These are phyloP conservation scores for Trichoderma breve DNA, from an alignment of 2,329 filamentous ascomycete species.

Conservation along the genomic window DNA sequence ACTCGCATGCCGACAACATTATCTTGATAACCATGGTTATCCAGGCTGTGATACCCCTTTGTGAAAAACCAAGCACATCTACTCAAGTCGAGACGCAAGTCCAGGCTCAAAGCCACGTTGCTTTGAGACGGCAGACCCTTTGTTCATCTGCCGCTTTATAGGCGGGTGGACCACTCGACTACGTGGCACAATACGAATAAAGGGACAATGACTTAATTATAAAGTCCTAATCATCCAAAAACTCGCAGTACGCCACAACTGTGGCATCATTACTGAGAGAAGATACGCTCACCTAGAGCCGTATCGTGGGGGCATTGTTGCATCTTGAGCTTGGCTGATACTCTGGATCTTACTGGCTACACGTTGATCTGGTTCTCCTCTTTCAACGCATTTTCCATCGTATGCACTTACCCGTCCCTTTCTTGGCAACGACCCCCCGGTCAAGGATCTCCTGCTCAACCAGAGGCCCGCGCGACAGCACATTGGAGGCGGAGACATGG, in stretches of 20 bases:
- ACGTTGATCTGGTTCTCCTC: background rate
- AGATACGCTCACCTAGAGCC: background rate
- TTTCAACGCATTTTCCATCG: slow-evolving; percentile 20
- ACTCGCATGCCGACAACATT: slow-evolving; percentile 14
- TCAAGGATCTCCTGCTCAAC: slow-evolving; percentile 36
- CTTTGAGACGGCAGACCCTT: background rate
- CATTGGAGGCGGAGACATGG: slow-evolving; percentile 44
- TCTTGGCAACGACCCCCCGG: slow-evolving; percentile 27
- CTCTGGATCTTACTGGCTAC: background rate
- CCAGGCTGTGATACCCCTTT: slow-evolving; percentile 16
- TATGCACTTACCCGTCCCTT: slow-evolving; percentile 29
- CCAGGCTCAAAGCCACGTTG: background rate
- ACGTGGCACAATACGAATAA: background rate
- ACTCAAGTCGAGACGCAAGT: background rate
- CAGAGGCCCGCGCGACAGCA: slow-evolving; percentile 46
- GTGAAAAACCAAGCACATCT: background rate
- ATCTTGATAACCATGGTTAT: slow-evolving; percentile 11
- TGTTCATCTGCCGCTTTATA: background rate
- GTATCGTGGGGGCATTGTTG: background rate
- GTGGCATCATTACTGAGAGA: background rate
- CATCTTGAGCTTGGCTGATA: background rate
- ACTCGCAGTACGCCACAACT: background rate
- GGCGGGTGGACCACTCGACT: background rate
- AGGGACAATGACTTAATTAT: background rate
- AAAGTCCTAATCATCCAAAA: background rate